Evolutionary conservation across 257 asterid species (phyloP), one percentile per base, ranked within the genome.

Genomic region (Solanum rostratum): DNA sequence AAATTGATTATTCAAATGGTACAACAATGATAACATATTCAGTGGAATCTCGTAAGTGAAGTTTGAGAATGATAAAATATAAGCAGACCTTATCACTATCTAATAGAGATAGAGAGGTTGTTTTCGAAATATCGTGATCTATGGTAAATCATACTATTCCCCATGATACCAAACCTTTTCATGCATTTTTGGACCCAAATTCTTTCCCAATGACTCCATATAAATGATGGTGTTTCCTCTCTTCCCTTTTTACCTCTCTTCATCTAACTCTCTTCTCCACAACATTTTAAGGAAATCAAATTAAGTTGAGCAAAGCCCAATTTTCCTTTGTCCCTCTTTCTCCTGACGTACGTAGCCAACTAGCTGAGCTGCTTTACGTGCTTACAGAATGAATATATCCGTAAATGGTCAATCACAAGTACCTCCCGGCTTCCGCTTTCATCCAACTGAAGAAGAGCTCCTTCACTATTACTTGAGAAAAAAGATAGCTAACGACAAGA

Each of bases 371-470:
- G n/a, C 1, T 37, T 69, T 10, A 39, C 74, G 6, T 18, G 30
- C 49, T 19, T 69, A 39, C 46, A 87, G 85, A 53, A 93, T 95
- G 98, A 92, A 89, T 80, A 73, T 93, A 50, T 92, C 95, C 0
- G 96, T 95, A 6, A 92, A 95, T 52, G 97, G 96, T 10, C 95
- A 92, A 18, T 93, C 98, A 19, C 91, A 93, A 85, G 98, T 95
- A 19, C 98, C 98, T 16, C 98, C 98, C 0, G 98, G 98, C 16
- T 95, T 95, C 84, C 97, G 98, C 3, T 95, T 95, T 88, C 98
- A 95, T 84, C 98, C 98, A 18, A 95, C 98, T 0, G 98, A 95
- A 88, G 98, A 95, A 84, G 98, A 95, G 84, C 98, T 95, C 66
- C 92, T 95, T 63, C 96, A 92, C 85, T 95, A 95, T 74, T 95